phyloP scores from a whole-genome alignment of 2,329 filamentous ascomycete species.

The Aspergillus phoenicis region DNA sequence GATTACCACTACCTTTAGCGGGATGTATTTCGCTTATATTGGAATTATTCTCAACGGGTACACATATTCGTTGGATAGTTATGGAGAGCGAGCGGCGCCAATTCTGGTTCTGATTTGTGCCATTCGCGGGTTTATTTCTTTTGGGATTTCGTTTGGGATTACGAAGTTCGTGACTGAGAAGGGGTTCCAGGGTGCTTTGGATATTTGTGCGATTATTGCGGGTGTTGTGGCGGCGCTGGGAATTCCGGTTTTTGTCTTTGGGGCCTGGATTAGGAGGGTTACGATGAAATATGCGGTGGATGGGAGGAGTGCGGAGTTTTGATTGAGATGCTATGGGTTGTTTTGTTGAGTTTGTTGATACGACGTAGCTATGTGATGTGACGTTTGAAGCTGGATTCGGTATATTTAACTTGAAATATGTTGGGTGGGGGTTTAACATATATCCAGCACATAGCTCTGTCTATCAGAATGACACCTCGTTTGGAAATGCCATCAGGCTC shows the following conservation, averaged over 20 bases:
- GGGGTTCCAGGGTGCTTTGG: neutral
- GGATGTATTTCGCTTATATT: slow-evolving; percentile 13
- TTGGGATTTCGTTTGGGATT: slow-evolving; percentile 15
- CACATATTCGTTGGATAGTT: slow-evolving; percentile 14
- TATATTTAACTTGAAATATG: rapidly evolving
- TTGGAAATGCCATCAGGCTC: neutral
- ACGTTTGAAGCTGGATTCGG: neutral
- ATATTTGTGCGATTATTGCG: slow-evolving; percentile 11
- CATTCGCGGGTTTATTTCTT: slow-evolving; percentile 13
- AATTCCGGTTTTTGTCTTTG: slow-evolving; percentile 11
- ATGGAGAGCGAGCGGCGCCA: slow-evolving; percentile 12
- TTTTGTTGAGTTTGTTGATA: neutral
- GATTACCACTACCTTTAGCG: slow-evolving; percentile 13
- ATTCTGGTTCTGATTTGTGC: slow-evolving; percentile 16
- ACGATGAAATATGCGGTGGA: slow-evolving; percentile 7
- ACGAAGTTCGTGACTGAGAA: slow-evolving; percentile 11
- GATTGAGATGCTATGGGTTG: neutral
- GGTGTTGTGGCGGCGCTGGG: slow-evolving; percentile 12
- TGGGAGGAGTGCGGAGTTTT: slow-evolving; percentile 1
- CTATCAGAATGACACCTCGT: neutral
- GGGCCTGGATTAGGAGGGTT: neutral
- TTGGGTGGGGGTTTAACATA: no score
- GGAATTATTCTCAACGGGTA: slow-evolving; percentile 11
- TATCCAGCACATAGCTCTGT: no score
- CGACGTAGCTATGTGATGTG: no score